A percentile compares a stretch with the other conserved stretches of the same genome.
Conservation (phyloP, 768 basidiomycete genomes). For the Amanita rubescens region DNA sequence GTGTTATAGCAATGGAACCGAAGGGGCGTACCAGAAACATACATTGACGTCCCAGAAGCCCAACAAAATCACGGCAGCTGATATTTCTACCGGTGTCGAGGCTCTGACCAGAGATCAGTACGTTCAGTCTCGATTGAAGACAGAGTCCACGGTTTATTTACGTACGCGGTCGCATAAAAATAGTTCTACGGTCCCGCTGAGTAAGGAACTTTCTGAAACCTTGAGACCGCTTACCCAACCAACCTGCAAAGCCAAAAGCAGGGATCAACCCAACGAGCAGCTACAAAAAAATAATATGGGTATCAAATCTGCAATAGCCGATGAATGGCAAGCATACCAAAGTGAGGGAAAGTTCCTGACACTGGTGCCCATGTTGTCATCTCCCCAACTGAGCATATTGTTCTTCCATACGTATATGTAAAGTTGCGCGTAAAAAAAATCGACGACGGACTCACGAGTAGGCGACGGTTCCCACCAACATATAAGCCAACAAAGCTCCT, state of each 20-base stretch:
- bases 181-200: slow-evolving; percentile 25
- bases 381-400: slow-evolving; percentile 63
- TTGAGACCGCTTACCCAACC: slow-evolving; percentile 35
- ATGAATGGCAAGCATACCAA: slow-evolving; percentile 30
- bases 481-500: slow-evolving; percentile 60
- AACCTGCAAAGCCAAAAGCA: slow-evolving; percentile 51
- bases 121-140: no score
- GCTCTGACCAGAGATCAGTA: slow-evolving; percentile 34
- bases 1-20: no score
- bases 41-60: slow-evolving; percentile 67
- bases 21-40: slow-evolving; percentile 10
- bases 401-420: slow-evolving; percentile 22
- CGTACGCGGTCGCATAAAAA: slow-evolving; percentile 34
- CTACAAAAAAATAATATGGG: slow-evolving; percentile 17
- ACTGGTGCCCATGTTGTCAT: slow-evolving; percentile 76
- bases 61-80: slow-evolving; percentile 62
- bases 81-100: slow-evolving; percentile 66
- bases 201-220: neutral
- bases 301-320: neutral
- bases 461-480: slow-evolving; percentile 56
- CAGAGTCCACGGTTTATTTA: neutral
- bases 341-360: slow-evolving; percentile 74
- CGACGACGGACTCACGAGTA: slow-evolving; percentile 39
- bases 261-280: slow-evolving; percentile 50
- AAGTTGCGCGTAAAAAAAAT: neutral